A percentile compares a stretch with the other conserved stretches of the same genome.
Conservation (phyloP, 495 filamentous ascomycete species). For the Cryomyces minteri region DNA sequence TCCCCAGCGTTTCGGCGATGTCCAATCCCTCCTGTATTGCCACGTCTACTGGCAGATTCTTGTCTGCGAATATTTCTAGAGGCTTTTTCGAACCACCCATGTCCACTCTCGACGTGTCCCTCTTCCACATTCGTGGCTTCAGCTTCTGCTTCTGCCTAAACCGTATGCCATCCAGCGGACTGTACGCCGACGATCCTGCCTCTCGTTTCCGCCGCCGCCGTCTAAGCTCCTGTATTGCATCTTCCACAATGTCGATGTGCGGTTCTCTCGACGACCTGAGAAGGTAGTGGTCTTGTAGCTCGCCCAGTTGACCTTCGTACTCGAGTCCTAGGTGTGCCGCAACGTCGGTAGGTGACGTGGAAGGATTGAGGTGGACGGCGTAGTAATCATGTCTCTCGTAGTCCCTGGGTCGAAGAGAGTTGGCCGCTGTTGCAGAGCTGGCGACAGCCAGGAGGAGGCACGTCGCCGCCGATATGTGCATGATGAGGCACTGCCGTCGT, state of each 20-base stretch:
- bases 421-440: not conserved
- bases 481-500: no score
- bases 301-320: slow-evolving; percentile 70
- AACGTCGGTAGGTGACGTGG: slow-evolving; percentile 47
- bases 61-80: not conserved
- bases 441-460: no score
- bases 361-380: slow-evolving; percentile 58
- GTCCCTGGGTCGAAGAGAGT: slow-evolving; percentile 20
- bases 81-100: not conserved
- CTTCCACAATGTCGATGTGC: slow-evolving; percentile 37
- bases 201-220: slow-evolving; percentile 40
- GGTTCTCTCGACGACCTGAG: slow-evolving; percentile 52
- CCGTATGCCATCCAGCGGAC: slow-evolving; percentile 52
- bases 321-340: slow-evolving; percentile 54
- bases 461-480: no score
- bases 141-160: slow-evolving; percentile 70
- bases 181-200: slow-evolving; percentile 22
- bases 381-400: slow-evolving; percentile 75
- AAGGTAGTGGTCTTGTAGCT: slow-evolving; percentile 66
- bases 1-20: slow-evolving; percentile 44
- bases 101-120: slow-evolving; percentile 15
- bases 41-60: slow-evolving; percentile 14
- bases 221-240: slow-evolving; percentile 37
- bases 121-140: slow-evolving; percentile 57
- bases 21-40: slow-evolving; percentile 38